Evolutionary conservation across 345 rosid species (phyloP).

Genomic region (Pugionium cornutum): DNA sequence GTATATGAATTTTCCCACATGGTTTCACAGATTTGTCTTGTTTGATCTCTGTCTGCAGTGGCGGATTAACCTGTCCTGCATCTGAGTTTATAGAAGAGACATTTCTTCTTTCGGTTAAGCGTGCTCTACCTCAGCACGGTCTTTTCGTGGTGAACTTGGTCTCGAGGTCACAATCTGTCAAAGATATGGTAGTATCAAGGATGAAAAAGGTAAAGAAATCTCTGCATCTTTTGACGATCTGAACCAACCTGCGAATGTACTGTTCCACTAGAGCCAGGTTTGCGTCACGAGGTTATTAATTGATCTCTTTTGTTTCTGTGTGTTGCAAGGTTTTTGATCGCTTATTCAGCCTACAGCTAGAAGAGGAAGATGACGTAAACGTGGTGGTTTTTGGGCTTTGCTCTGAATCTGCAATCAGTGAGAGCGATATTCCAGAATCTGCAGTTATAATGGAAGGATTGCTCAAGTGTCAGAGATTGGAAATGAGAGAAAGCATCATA

Average conservation of each 20-base stretch:
- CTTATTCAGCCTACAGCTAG: conserved; percentile 73
- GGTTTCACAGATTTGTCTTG: neutral
- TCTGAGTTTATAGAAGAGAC: conserved; percentile 78
- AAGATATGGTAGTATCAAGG: conserved; percentile 68
- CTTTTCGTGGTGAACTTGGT: conserved; percentile 86
- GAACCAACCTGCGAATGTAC: neutral
- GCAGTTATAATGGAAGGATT: conserved; percentile 52
- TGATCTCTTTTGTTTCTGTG: neutral
- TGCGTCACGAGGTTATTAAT: conserved; percentile 6
- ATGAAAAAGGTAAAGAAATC: conserved; percentile 59
- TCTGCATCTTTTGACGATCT: conserved; percentile 8
- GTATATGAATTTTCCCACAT: neutral
- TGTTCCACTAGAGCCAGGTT: neutral
- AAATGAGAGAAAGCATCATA: conserved; percentile 56
- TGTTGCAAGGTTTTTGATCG: conserved; percentile 61
- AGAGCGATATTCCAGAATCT: conserved; percentile 52
- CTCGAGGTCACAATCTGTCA: conserved; percentile 70
- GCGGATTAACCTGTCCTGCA: conserved; percentile 93
- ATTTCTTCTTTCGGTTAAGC: conserved; percentile 65
- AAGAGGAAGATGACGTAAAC: conserved; percentile 87
- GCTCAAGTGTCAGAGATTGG: conserved; percentile 52
- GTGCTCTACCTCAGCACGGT: conserved; percentile 69
- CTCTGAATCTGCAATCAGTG: conserved; percentile 46
- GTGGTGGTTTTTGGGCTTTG: conserved; percentile 67
- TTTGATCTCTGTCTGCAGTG: conserved; percentile 47